Conservation (phyloP, 2,329 filamentous ascomycete genomes). For the Decorospora gaudefroyi region DNA sequence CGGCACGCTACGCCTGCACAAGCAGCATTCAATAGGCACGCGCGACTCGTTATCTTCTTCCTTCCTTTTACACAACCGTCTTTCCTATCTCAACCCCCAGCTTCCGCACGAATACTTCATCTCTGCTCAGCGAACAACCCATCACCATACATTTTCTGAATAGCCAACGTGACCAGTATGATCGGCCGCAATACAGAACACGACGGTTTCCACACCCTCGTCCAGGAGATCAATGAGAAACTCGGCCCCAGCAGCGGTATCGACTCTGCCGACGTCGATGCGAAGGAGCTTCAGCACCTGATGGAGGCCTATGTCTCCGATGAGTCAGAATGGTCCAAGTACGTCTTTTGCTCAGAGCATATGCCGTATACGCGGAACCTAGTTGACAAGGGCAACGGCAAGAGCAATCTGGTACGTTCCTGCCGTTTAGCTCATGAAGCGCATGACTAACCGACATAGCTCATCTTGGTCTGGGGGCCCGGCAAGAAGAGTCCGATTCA, state of each 20-base stretch:
- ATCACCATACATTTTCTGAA: no score
- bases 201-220: slow-evolving; percentile 67
- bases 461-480: slow-evolving; percentile 87
- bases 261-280: slow-evolving; percentile 79
- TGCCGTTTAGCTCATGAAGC: not conserved
- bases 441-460: slow-evolving; percentile 53
- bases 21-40: not conserved
- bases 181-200: slow-evolving; percentile 26
- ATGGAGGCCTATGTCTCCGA: slow-evolving; percentile 76
- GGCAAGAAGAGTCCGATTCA: slow-evolving; percentile 84
- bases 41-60: not conserved
- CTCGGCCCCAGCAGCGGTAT: slow-evolving; percentile 82
- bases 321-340: slow-evolving; percentile 72
- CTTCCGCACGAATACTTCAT: not conserved
- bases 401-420: slow-evolving; percentile 67
- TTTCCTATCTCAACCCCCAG: no score
- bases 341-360: slow-evolving; percentile 71
- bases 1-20: slow-evolving; percentile 15
- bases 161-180: slow-evolving; percentile 21
- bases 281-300: slow-evolving; percentile 68
- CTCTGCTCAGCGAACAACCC: no score
- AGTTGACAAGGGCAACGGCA: slow-evolving; percentile 86
- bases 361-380: slow-evolving; percentile 84
- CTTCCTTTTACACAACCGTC: no score
- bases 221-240: slow-evolving; percentile 71